These are phyloP conservation scores for Verticillium nonalfalfae DNA, from an alignment of 2,329 filamentous ascomycete genomes.

Conservation along the genomic window DNA sequence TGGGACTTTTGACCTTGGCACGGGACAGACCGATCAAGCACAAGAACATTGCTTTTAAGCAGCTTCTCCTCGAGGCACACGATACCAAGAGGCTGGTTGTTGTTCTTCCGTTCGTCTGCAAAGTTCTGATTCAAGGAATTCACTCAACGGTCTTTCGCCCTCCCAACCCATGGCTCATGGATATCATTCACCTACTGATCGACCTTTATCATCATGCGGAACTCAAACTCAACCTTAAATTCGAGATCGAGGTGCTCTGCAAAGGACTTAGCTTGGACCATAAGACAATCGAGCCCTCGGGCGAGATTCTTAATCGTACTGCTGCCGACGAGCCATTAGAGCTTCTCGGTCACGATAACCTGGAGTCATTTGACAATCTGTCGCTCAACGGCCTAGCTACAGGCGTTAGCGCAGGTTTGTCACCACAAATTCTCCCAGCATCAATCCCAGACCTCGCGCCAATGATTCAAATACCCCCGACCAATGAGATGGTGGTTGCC, in stretches of 20 bases:
- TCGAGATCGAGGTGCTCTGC: conserved; percentile 96
- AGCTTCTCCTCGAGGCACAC: conserved; percentile 86
- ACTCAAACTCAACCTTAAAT: conserved; percentile 93
- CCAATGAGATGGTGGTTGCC: conserved; percentile 72
- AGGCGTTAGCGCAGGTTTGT: conserved; percentile 64
- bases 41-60: conserved; percentile 94
- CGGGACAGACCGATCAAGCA: conserved; percentile 94
- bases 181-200: conserved; percentile 83
- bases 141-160: conserved; percentile 85
- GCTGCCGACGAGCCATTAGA: conserved; percentile 38
- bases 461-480: conserved; percentile 73
- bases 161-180: conserved; percentile 97
- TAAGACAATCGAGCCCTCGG: conserved; percentile 82
- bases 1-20: conserved; percentile 87
- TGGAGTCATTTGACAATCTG: conserved; percentile 80
- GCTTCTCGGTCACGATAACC: conserved; percentile 55
- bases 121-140: conserved; percentile 79
- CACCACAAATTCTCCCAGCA: conserved; percentile 70
- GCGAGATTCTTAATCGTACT: conserved; percentile 74
- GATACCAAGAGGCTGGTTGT: conserved; percentile 87
- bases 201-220: conserved; percentile 92
- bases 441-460: conserved; percentile 79
- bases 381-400: conserved; percentile 69
- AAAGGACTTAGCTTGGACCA: conserved; percentile 89
- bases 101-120: conserved; percentile 96